These are phyloP conservation scores for Phialocephala subalpina DNA, from an alignment of 2,329 filamentous ascomycete species.

Conservation along the genomic window DNA sequence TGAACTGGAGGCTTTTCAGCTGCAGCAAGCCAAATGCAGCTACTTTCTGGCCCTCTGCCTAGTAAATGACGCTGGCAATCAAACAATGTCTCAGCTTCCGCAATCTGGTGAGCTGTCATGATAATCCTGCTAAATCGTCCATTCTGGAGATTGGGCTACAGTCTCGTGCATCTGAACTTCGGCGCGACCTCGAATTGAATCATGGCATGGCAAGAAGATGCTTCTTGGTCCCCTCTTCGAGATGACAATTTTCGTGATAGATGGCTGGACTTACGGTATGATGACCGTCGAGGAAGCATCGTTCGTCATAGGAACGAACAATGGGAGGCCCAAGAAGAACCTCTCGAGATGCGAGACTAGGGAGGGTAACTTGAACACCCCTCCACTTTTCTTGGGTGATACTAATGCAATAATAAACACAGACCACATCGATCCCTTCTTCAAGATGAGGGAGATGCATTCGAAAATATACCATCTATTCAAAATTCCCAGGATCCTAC, in stretches of 20 bases:
- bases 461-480: neutral
- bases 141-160: too few relatives aligned
- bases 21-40: too few relatives aligned
- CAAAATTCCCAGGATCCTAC: neutral
- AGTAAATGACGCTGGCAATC: too few relatives aligned
- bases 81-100: too few relatives aligned
- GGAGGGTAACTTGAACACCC: neutral
- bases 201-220: slow-evolving; percentile 9
- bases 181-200: neutral
- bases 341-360: neutral
- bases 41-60: too few relatives aligned
- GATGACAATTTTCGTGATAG: neutral
- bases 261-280: neutral
- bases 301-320: neutral
- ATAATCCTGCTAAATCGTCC: too few relatives aligned
- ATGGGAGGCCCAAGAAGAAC: neutral
- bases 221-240: slow-evolving; percentile 5
- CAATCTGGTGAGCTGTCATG: too few relatives aligned
- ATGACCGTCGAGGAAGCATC: neutral
- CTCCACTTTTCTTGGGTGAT: neutral
- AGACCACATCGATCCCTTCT: neutral
- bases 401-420: neutral
- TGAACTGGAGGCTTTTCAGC: too few relatives aligned
- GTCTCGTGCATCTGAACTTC: too few relatives aligned
- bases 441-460: neutral